A percentile compares a stretch with the other conserved stretches of the same genome.
Conservation (phyloP, 768 basidiomycete species). For the Pholiota conissans region DNA sequence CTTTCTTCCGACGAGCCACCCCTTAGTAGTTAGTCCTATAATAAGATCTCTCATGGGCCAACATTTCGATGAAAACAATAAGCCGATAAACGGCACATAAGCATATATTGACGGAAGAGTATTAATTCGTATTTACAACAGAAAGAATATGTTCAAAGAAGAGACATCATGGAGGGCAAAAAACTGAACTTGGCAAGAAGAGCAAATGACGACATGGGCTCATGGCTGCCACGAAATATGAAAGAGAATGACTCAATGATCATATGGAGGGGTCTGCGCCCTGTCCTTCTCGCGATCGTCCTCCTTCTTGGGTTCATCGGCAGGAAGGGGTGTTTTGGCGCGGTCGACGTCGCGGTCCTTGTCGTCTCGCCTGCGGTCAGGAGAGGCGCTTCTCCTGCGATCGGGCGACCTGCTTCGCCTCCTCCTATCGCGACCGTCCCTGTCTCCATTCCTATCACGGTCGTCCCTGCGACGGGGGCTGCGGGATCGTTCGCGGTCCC, state of each 20-base stretch:
- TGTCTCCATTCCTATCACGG: conserved; percentile 24
- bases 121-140: conserved; percentile 17
- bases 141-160: not conserved
- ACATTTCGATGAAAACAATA: conserved; percentile 6
- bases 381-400: conserved; percentile 20
- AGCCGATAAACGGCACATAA: conserved; percentile 20
- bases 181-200: not conserved
- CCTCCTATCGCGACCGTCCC: conserved; percentile 23
- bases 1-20: conserved; percentile 1
- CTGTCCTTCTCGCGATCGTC: conserved; percentile 43
- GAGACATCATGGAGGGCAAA: not conserved
- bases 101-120: conserved; percentile 19
- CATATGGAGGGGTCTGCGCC: conserved; percentile 62
- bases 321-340: conserved; percentile 49
- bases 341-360: conserved; percentile 33
- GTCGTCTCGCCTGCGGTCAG: conserved; percentile 21
- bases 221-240: not conserved
- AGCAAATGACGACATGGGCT: not conserved
- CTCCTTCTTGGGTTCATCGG: conserved; percentile 12
- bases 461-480: conserved; percentile 28
- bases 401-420: conserved; percentile 24
- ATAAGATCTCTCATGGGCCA: no score
- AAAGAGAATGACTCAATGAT: conserved; percentile 35
- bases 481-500: conserved; percentile 30
- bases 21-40: no score